Evolutionary conservation across 495 filamentous ascomycete species (phyloP), one percentile per base, ranked within the genome.

Genomic region (Podospora appendiculata): DNA sequence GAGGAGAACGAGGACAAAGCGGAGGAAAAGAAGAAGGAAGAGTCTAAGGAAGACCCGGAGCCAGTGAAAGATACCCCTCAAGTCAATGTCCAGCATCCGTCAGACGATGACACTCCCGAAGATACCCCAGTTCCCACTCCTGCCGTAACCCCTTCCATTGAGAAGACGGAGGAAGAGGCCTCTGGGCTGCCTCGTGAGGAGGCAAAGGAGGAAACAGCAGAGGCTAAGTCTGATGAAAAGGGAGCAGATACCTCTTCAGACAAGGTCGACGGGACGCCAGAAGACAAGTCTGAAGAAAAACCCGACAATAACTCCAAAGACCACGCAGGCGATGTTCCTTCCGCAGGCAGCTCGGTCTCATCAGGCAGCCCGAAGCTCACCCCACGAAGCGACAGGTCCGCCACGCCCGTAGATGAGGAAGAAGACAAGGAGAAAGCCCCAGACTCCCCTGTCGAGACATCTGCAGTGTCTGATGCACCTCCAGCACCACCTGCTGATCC

Each of bases 351-450:
- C 51, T 61, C 62, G 19, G 43, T 51, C 36, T 60, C 62, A 13
- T 54, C 61, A 2, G 52, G 59, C 38, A 61, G 57, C 19, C 57
- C 62, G 7, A 48, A 59, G 8, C 41, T 60, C 46, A 70, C 67
- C 0, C 67, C 67, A 14, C 67, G 63, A 52, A 67, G 55, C 32
- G 62, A 64, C 14, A 19, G 51, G 10, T 56, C 67, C 1, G 45
- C 56, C 5, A 54, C 60, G 4, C 46, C 47, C 3, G 56, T 52
- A 13, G 43, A 52, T 11, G 55, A 59, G 16, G 50, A 53, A 39
- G 55, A 63, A 36, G 51, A 55, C 32, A 57, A 60, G 46, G 62
- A 68, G 32, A 66, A 67, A 58, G 61, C 66, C 7, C 55, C 60
- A 3, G 60, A 67, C 1, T 59, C 68, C 8, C 60, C 66, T 4